Percentiles rank a stretch among this genome's conserved stretches.
Evolutionary conservation across 2,329 filamentous ascomycete genomes (phyloP).

Genomic region (Ophiobolus disseminans): DNA sequence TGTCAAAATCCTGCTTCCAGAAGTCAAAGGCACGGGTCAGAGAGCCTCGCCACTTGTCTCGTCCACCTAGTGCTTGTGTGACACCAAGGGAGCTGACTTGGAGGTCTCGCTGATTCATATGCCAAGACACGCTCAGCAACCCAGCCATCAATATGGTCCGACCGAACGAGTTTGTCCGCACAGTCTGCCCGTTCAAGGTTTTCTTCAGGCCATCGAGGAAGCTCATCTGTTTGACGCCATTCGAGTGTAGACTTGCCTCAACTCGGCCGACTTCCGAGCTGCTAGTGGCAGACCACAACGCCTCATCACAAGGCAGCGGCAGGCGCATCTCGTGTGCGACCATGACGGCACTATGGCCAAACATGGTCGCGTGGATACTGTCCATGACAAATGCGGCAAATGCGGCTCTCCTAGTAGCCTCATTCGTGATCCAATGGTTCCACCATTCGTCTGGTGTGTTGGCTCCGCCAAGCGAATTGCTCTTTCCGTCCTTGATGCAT

Average conservation of each 20-base stretch:
- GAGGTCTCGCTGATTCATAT: slow-evolving; percentile 95
- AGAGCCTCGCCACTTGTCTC: slow-evolving; percentile 88
- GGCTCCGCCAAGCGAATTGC: slow-evolving; percentile 55
- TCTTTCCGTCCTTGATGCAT: slow-evolving; percentile 69
- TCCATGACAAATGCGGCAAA: slow-evolving; percentile 96
- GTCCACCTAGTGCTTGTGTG: slow-evolving; percentile 78
- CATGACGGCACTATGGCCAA: slow-evolving; percentile 96
- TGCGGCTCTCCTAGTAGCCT: slow-evolving; percentile 86
- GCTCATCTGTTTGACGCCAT: slow-evolving; percentile 81
- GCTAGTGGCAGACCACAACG: slow-evolving; percentile 88
- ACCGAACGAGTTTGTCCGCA: slow-evolving; percentile 92
- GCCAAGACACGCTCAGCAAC: slow-evolving; percentile 91
- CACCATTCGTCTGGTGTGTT: slow-evolving; percentile 88
- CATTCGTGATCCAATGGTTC: slow-evolving; percentile 94
- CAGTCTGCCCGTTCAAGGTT: slow-evolving; percentile 82
- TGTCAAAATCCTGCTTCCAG: slow-evolving; percentile 93
- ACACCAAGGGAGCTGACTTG: slow-evolving; percentile 89
- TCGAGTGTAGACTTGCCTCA: slow-evolving; percentile 79
- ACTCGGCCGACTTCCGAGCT: slow-evolving; percentile 85
- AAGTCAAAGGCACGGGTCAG: slow-evolving; percentile 88
- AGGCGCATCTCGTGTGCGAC: slow-evolving; percentile 94
- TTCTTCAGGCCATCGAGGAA: slow-evolving; percentile 92
- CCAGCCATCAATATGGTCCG: slow-evolving; percentile 94
- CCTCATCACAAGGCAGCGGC: slow-evolving; percentile 89
- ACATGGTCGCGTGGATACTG: slow-evolving; percentile 96